phyloP scores from a whole-genome alignment of 2,329 filamentous ascomycete genomes.

The Grosmannia penicillata region DNA sequence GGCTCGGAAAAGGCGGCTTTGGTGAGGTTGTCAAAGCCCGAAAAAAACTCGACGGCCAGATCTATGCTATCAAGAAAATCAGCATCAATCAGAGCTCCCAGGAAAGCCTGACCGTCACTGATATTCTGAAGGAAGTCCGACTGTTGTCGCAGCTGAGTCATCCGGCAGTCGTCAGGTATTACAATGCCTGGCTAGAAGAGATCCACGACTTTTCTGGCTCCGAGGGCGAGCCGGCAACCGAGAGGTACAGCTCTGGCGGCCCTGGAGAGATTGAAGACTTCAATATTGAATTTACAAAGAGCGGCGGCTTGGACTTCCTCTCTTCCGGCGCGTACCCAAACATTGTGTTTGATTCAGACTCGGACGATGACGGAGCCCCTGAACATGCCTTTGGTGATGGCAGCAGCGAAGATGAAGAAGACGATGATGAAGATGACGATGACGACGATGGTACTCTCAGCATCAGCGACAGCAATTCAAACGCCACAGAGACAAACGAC shows the following conservation, averaged over 20 bases:
- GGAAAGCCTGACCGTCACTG: conserved; percentile 67
- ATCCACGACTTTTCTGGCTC: conserved; percentile 35
- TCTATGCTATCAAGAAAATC: conserved; percentile 96
- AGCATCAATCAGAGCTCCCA: conserved; percentile 72
- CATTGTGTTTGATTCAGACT: conserved; percentile 57
- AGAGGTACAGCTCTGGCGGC: conserved; percentile 9
- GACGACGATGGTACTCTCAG: conserved; percentile 18
- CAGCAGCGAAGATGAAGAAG: conserved; percentile 22
- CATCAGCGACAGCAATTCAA: conserved; percentile 9
- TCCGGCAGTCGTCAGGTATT: conserved; percentile 75
- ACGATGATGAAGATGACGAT: conserved; percentile 25
- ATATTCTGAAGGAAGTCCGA: conserved; percentile 74
- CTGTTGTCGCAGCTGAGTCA: conserved; percentile 87
- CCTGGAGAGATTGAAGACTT: conserved; percentile 14
- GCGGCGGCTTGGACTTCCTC: conserved; percentile 81
- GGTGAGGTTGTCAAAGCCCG: conserved; percentile 92
- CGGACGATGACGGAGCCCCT: conserved; percentile 22
- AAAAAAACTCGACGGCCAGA: conserved; percentile 82
- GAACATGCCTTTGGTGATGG: no score
- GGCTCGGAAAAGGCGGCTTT: conserved; percentile 85
- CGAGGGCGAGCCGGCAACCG: conserved; percentile 21
- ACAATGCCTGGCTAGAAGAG: conserved; percentile 87
- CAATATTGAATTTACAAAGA: conserved; percentile 48
- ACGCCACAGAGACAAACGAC: conserved; percentile 9
- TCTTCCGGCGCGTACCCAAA: conserved; percentile 68